Evolutionary conservation across 2,329 filamentous ascomycete species (phyloP).

Genomic region (Boeremia lycopersici): DNA sequence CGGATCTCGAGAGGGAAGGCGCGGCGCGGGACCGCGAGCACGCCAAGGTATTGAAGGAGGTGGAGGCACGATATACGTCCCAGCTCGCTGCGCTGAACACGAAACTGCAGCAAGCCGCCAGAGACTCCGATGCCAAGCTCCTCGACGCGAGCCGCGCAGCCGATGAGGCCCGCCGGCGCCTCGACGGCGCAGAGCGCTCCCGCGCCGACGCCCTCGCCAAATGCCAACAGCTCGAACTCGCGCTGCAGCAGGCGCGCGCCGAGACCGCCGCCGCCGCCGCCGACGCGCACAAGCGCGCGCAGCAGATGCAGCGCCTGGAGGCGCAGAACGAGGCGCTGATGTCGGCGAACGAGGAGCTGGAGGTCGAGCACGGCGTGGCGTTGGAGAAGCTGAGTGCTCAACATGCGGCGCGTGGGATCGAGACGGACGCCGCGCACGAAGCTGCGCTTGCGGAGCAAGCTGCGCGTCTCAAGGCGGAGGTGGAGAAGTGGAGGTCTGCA

Average conservation of each 20-base stretch:
- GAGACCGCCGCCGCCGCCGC: slow-evolving; percentile 34
- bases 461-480: too few species aligned
- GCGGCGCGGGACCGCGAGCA: slow-evolving; percentile 54
- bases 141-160: slow-evolving; percentile 31
- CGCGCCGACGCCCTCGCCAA: slow-evolving; percentile 36
- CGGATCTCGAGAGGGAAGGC: slow-evolving; percentile 71
- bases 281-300: slow-evolving; percentile 32
- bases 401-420: too few species aligned
- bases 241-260: slow-evolving; percentile 30
- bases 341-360: slow-evolving; percentile 11
- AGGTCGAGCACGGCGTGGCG: neutral
- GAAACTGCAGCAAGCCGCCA: slow-evolving; percentile 41
- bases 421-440: too few species aligned
- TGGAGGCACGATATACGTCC: slow-evolving; percentile 57
- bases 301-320: slow-evolving; percentile 50
- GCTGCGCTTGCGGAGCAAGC: too few species aligned
- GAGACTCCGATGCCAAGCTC: slow-evolving; percentile 44
- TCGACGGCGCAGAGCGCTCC: slow-evolving; percentile 33
- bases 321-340: slow-evolving; percentile 33
- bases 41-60: slow-evolving; percentile 41
- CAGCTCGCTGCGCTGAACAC: slow-evolving; percentile 47
- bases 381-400: slow-evolving; percentile 10
- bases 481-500: too few species aligned
- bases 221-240: slow-evolving; percentile 34
- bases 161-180: slow-evolving; percentile 35